Evolutionary conservation across 257 asterid species (phyloP).

Genomic region (Leonotis leonurus): DNA sequence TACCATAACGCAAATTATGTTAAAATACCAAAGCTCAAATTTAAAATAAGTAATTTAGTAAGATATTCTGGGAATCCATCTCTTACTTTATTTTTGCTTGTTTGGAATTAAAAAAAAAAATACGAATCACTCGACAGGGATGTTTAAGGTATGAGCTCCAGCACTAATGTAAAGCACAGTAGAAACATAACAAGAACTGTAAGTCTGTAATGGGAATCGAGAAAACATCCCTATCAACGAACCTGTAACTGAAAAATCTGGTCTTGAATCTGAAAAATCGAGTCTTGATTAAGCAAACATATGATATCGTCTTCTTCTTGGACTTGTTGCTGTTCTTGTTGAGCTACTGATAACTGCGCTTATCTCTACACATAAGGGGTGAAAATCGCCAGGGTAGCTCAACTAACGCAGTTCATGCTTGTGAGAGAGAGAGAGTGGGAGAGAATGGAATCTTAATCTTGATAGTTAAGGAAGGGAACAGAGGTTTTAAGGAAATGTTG

Average conservation of each 20-base stretch:
- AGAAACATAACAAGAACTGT: background rate
- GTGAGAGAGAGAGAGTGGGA: background rate
- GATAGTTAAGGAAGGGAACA: background rate
- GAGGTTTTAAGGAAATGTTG: constrained; percentile 13
- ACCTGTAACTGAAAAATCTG: constrained; percentile 15
- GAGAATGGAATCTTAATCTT: constrained; percentile 12
- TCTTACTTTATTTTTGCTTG: background rate
- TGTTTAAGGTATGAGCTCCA: background rate
- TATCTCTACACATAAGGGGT: background rate
- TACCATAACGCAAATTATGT: background rate
- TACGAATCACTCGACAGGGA: background rate
- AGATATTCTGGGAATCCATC: background rate
- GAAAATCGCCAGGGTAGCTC: constrained; percentile 6
- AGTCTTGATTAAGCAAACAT: constrained; percentile 7
- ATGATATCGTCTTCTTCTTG: background rate
- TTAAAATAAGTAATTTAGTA: background rate
- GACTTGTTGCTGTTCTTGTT: too few species aligned
- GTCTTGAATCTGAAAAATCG: background rate
- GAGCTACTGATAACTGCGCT: too few species aligned
- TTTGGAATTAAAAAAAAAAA: background rate
- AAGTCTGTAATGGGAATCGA: background rate
- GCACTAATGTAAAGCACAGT: background rate
- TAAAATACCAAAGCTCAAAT: background rate
- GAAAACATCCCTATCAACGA: background rate
- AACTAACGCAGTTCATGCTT: background rate